Percentiles rank a stretch among this genome's conserved stretches.
Conservation (phyloP, 1,139 yeast species). For the Blastobotrys persicus region DNA sequence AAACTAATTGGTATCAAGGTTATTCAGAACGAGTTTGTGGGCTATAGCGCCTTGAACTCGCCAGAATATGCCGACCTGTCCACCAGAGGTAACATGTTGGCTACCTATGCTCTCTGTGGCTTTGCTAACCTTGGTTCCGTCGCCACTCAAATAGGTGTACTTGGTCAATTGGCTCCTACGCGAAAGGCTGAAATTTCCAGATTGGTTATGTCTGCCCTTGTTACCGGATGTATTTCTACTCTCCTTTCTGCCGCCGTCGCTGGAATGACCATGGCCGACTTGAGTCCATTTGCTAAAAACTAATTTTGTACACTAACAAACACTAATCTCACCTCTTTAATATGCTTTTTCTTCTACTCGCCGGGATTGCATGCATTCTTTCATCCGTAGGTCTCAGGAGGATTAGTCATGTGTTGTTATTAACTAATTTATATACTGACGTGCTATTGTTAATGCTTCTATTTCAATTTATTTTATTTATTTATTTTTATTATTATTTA, state of each 20-base stretch:
- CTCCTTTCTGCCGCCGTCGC: constrained; percentile 62
- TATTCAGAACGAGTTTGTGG: constrained; percentile 65
- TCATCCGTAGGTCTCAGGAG: too few species aligned
- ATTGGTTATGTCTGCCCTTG: constrained; percentile 50
- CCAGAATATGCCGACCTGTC: constrained; percentile 51
- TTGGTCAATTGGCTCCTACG: constrained; percentile 56
- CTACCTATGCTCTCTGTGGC: constrained; percentile 65
- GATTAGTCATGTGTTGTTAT: too few species aligned
- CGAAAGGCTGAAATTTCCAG: constrained; percentile 51
- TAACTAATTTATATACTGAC: too few species aligned
- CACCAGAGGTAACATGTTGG: constrained; percentile 54
- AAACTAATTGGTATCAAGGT: constrained; percentile 57
- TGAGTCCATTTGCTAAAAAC: constrained; percentile 25
- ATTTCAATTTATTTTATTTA: too few species aligned
- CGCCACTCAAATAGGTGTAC: constrained; percentile 64
- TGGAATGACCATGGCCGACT: constrained; percentile 63
- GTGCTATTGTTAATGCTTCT: too few species aligned
- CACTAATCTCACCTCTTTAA: background rate
- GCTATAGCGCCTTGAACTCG: constrained; percentile 45
- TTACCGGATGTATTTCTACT: constrained; percentile 57
- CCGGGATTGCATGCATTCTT: background rate
- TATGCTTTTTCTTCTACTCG: background rate
- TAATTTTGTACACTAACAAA: background rate
- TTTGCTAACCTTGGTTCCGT: constrained; percentile 64
- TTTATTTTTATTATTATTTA: too few species aligned